Evolutionary conservation across 306 rosid genomes (phyloP), one percentile per base, ranked within the genome.

Genomic region (Prunus mongolica): DNA sequence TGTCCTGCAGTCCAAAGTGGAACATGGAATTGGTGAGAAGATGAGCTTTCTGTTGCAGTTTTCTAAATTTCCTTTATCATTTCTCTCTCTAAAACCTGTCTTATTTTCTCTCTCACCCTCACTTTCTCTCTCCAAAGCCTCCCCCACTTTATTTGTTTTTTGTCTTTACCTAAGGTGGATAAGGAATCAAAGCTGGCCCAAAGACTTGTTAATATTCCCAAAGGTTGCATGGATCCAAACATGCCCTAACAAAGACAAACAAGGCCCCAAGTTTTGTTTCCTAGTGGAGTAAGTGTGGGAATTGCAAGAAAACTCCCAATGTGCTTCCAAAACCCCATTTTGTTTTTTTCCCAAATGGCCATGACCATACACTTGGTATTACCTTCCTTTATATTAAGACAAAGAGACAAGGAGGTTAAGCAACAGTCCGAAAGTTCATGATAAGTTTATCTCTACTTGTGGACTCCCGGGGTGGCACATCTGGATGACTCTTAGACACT

Each of bases 231-330:
- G 71, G 75, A 79, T 69, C 83, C 98, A 93, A 90, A 86, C 88
- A 83, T 34, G 85, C 74, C 73, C 80, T 46, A 84, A 85, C 96
- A 90, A 89, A 79, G 87, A 89, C 93, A 93, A 87, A 86, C 84
- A 74, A 47, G 76, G 51, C 69, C 70, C 86, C 77, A 72, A 73
- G 65, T 74, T 74, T 83, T 88, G 90, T 82, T 82, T 80, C 76
- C 60, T 82, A 80, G 95, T n/a, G 87, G 88, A 28, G 80, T 15
- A 55, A 67, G 83, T 71, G 82, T 71, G 88, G 72, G 82, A 81
- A 79, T 66, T 63, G 86, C 80, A 79, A 82, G 85, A 80, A 75
- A 69, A 55, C 60, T 66, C 78, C 67, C 78, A 80, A 58, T 44
- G 68, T 75, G 52, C 54, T 47, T 80, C 90, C 92, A 86, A 92